phyloP scores from a whole-genome alignment of 805 yeast species.

The Pichia insulana region DNA sequence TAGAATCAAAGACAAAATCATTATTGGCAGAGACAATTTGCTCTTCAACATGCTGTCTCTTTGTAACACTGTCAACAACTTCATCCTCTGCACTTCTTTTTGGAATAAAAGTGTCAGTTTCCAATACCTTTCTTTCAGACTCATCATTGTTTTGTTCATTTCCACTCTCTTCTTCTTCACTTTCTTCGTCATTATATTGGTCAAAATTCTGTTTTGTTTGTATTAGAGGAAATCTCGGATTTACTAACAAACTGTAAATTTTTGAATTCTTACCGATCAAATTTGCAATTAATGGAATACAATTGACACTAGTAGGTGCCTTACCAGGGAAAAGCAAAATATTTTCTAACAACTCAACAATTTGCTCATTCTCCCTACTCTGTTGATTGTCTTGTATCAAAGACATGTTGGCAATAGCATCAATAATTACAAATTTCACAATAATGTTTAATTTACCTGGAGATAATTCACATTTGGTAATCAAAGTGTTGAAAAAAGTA shows the following conservation, averaged over 20 bases:
- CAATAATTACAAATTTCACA: slow-evolving; percentile 35
- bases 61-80: slow-evolving; percentile 11
- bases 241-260: slow-evolving; percentile 49
- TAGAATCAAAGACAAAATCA: slow-evolving; percentile 14
- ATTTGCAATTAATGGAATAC: slow-evolving; percentile 60
- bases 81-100: slow-evolving; percentile 8
- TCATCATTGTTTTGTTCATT: slow-evolving; percentile 1
- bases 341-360: slow-evolving; percentile 43
- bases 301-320: slow-evolving; percentile 43
- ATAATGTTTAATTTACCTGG: slow-evolving; percentile 56
- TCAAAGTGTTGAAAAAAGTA: slow-evolving; percentile 39
- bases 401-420: slow-evolving; percentile 26
- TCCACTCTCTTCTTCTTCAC: slow-evolving; percentile 11
- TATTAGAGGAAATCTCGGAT: slow-evolving; percentile 66
- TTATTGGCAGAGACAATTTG: slow-evolving; percentile 8
- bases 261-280: slow-evolving; percentile 42
- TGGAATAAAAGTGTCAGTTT: slow-evolving; percentile 1
- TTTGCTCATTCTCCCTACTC: slow-evolving; percentile 19
- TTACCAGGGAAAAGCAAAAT: slow-evolving; percentile 63
- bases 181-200: slow-evolving; percentile 13
- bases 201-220: slow-evolving; percentile 9
- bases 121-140: slow-evolving; percentile 6
- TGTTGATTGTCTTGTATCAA: slow-evolving; percentile 22
- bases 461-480: slow-evolving; percentile 45
- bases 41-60: slow-evolving; percentile 11